Evolutionary conservation across 345 rosid species (phyloP), one percentile per base, ranked within the genome.

Genomic region (Citrus australasica): DNA sequence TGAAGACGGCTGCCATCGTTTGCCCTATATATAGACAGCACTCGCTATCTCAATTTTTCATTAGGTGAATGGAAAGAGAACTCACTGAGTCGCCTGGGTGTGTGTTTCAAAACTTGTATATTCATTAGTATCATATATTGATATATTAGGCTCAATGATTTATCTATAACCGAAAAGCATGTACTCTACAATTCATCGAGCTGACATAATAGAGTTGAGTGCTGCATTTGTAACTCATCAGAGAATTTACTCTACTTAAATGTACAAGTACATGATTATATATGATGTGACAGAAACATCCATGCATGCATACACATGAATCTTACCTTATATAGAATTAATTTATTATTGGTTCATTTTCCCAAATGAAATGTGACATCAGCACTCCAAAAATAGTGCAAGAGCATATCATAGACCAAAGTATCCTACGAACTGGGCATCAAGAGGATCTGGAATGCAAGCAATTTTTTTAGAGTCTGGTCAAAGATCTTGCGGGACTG

Each of bases 401-500:
- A 79, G 83, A 69, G 56, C 73, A 8, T 61, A 64, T 69, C 67
- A 55, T 1, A 72, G 80, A 76, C 58, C 80, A 68, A 83, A 46
- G 68, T 7, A 53, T 46, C 60, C 76, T 1, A 38, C 46, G 17
- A 80, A 69, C 8, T 61, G 85, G 88, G 83, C 77, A 35, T 16
- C 85, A 1, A 84, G 86, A 80, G 96, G 88, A 3, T 82, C 86
- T 1, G 91, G 93, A 42, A 95, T 91, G 96, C 97, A 90, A 85
- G 97, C 97, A 8, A 65, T 93, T 71, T 93, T 95, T 79, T 78
- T 92, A 58, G 94, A 87, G 62, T 84, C 96, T 0, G 90, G 93
- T 21, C 77, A 84, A 30, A 86, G 79, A 81, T 79, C 94, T 65
- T 68, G 89, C 9, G 98, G 99, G 5, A 95, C 99, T 38, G 99